phyloP scores from a whole-genome alignment of 2,329 filamentous ascomycete species.

The Ceratocystis variospora region DNA sequence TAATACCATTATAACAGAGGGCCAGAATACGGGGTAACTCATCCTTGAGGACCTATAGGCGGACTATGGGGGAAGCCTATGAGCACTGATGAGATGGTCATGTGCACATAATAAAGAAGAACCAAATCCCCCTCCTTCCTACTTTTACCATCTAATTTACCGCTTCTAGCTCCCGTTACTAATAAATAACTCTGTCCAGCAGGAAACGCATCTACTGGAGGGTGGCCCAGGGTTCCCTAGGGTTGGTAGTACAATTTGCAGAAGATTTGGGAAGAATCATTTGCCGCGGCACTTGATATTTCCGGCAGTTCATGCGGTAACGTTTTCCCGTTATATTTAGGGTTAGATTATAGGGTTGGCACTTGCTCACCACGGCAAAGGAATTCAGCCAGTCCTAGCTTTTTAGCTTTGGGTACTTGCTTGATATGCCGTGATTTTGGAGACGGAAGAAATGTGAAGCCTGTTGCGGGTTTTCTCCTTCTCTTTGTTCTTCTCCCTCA shows the following conservation, averaged over 20 bases:
- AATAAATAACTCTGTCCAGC: neutral
- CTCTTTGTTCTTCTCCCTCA: neutral
- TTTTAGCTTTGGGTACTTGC: neutral
- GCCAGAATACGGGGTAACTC: neutral
- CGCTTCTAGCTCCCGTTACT: neutral
- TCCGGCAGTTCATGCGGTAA: slow-evolving; percentile 2
- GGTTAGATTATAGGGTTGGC: neutral
- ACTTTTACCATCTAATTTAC: neutral
- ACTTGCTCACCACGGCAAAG: neutral
- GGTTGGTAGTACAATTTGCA: neutral
- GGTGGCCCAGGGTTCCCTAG: neutral
- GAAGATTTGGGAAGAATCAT: neutral
- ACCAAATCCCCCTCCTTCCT: neutral
- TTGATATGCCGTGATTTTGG: neutral
- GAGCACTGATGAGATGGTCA: neutral
- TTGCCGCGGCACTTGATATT: neutral
- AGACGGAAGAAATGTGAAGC: neutral
- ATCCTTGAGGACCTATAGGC: neutral
- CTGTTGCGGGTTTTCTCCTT: neutral
- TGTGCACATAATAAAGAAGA: neutral
- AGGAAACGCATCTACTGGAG: neutral
- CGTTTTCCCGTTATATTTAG: neutral
- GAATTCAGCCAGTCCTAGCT: neutral
- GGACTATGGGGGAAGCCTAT: neutral
- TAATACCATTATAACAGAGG: neutral